Conservation (phyloP, 2,329 filamentous ascomycete genomes). For the Colletotrichum sp. region DNA sequence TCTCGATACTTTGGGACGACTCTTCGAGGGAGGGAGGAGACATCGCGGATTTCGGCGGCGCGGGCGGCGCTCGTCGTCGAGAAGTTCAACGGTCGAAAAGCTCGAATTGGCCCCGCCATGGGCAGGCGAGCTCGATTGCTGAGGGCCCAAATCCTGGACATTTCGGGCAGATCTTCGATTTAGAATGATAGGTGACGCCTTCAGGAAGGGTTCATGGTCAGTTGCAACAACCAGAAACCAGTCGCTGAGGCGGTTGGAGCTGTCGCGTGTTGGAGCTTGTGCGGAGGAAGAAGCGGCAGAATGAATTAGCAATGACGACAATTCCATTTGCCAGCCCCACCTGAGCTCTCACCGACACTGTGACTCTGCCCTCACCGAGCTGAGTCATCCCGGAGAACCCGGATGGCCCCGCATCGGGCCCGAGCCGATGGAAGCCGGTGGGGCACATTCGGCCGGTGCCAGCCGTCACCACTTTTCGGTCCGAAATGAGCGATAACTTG, state of each 20-base stretch:
- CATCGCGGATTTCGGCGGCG: slow-evolving; percentile 54
- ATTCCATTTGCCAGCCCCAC: slow-evolving; percentile 3
- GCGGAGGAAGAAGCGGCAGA: background rate
- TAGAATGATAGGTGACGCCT: accelerated
- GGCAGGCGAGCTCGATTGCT: background rate
- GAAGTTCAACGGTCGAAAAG: background rate
- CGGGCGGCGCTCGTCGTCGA: slow-evolving; percentile 28
- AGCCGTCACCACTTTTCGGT: too few relatives aligned
- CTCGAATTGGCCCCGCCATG: background rate
- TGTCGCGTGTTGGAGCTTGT: background rate
- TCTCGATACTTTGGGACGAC: slow-evolving; percentile 69
- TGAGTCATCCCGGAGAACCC: background rate
- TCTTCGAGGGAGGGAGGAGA: slow-evolving; percentile 56
- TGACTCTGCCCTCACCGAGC: background rate
- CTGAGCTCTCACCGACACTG: background rate
- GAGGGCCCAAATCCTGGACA: background rate
- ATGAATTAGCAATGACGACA: slow-evolving; percentile 19
- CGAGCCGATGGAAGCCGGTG: background rate
- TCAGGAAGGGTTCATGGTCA: background rate
- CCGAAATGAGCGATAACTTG: too few relatives aligned
- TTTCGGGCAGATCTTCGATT: background rate
- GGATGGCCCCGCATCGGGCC: background rate
- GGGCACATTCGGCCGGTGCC: background rate
- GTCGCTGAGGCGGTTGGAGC: background rate
- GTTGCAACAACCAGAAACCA: background rate